Evolutionary conservation across 805 yeast species (phyloP).

Genomic region (Debaryomyces hansenii): DNA sequence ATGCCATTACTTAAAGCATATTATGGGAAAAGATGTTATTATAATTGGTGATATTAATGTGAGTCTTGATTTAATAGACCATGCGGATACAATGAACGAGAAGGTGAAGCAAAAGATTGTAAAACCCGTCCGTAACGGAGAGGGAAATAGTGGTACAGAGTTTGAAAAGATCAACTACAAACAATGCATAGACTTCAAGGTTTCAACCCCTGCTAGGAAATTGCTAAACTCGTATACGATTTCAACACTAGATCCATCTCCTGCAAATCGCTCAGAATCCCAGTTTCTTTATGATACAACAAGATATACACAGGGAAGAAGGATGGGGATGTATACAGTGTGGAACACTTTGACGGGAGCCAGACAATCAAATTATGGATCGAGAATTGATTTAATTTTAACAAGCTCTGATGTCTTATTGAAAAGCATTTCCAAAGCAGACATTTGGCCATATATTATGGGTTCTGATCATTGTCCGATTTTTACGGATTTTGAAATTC

Average conservation of each 20-base stretch:
- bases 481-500: slow-evolving; percentile 58
- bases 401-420: slow-evolving; percentile 40
- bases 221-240: slow-evolving; percentile 28
- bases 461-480: slow-evolving; percentile 98
- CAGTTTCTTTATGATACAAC: slow-evolving; percentile 57
- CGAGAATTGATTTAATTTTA: slow-evolving; percentile 80
- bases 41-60: slow-evolving; percentile 90
- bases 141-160: slow-evolving; percentile 2
- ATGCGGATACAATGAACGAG: slow-evolving; percentile 65
- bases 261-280: background rate
- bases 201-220: slow-evolving; percentile 26
- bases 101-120: slow-evolving; percentile 39
- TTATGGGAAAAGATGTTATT: slow-evolving; percentile 64
- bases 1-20: slow-evolving; percentile 49
- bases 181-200: slow-evolving; percentile 36
- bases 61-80: slow-evolving; percentile 75
- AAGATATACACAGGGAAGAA: slow-evolving; percentile 55
- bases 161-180: slow-evolving; percentile 26
- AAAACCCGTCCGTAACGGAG: slow-evolving; percentile 10
- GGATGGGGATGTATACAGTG: slow-evolving; percentile 75
- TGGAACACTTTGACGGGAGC: slow-evolving; percentile 84
- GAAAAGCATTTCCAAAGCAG: slow-evolving; percentile 34
- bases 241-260: slow-evolving; percentile 14
- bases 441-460: slow-evolving; percentile 65
- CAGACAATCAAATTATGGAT: slow-evolving; percentile 81